Percentiles rank a stretch among this genome's conserved stretches.
Conservation (phyloP, 148 eudicot species). For the Amaranthus hypochondriacus region DNA sequence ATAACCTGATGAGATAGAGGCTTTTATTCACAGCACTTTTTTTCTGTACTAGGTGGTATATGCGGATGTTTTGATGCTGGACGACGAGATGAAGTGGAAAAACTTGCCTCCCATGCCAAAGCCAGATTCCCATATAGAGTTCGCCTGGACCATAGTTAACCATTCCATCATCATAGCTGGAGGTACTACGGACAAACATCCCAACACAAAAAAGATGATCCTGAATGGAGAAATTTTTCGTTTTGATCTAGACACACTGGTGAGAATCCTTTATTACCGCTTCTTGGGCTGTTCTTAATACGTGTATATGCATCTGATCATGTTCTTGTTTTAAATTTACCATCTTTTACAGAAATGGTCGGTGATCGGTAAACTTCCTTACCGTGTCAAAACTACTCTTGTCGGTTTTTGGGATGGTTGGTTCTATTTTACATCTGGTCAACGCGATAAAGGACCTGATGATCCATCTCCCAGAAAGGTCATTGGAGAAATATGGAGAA, state of each 20-base stretch:
- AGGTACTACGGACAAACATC: slow-evolving; percentile 98
- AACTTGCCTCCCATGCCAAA: slow-evolving; percentile 89
- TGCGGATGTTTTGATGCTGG: slow-evolving; percentile 87
- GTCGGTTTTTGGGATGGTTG: slow-evolving; percentile 88
- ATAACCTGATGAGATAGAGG: neutral
- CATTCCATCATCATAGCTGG: slow-evolving; percentile 75
- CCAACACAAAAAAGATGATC: slow-evolving; percentile 80
- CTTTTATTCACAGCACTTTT: neutral
- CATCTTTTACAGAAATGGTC: slow-evolving; percentile 66
- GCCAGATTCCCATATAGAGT: slow-evolving; percentile 97
- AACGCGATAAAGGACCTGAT: slow-evolving; percentile 87
- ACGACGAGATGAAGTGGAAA: slow-evolving; percentile 96
- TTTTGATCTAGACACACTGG: slow-evolving; percentile 71
- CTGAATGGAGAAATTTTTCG: slow-evolving; percentile 72
- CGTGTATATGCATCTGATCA: neutral
- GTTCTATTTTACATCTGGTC: slow-evolving; percentile 92
- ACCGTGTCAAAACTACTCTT: slow-evolving; percentile 88
- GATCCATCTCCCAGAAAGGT: slow-evolving; percentile 91
- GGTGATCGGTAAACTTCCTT: slow-evolving; percentile 86
- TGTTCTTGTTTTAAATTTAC: neutral
- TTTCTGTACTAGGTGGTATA: slow-evolving; percentile 60
- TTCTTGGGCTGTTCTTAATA: neutral
- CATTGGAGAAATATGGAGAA: slow-evolving; percentile 92
- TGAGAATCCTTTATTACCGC: slow-evolving; percentile 21
- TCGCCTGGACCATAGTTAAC: slow-evolving; percentile 83